Conservation (phyloP, 495 filamentous ascomycete species). For the Aspergillus diversus region DNA sequence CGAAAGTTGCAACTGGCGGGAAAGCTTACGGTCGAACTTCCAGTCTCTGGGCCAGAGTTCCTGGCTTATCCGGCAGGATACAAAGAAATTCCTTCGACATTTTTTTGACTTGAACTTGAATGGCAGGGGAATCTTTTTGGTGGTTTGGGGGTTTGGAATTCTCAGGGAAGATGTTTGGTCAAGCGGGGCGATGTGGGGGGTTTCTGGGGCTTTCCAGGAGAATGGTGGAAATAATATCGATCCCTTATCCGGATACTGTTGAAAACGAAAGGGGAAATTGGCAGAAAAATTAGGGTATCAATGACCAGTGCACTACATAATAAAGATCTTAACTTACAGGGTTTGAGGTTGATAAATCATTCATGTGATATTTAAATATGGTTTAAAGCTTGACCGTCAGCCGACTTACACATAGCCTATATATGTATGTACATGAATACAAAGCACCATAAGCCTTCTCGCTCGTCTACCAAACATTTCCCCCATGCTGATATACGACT, state of each 20-base stretch:
- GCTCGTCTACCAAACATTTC: background rate
- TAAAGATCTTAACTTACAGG: background rate
- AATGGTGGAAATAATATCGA: background rate
- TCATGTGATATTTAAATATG: constrained; percentile 11
- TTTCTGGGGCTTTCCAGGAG: background rate
- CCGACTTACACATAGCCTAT: constrained; percentile 29
- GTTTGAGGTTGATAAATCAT: constrained; percentile 1
- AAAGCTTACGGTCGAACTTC: constrained; percentile 69
- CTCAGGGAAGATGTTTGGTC: constrained; percentile 1
- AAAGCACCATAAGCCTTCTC: constrained; percentile 17
- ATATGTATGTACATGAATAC: constrained; percentile 32
- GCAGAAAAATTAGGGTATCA: no score
- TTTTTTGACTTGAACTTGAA: no score
- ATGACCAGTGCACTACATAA: background rate
- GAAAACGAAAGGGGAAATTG: no score
- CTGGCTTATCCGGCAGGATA: constrained; percentile 77
- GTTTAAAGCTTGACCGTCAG: constrained; percentile 24
- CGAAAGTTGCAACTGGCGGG: background rate
- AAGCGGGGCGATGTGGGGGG: constrained; percentile 14
- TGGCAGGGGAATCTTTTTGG: background rate
- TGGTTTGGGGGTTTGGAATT: background rate
- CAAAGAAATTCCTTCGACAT: constrained; percentile 75
- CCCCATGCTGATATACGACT: constrained; percentile 1
- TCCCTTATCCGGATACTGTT: background rate
- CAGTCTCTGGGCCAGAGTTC: constrained; percentile 66